Base-by-base conservation (phyloP, 2,329 filamentous ascomycete species). In the Gnomoniopsis sp. region DNA sequence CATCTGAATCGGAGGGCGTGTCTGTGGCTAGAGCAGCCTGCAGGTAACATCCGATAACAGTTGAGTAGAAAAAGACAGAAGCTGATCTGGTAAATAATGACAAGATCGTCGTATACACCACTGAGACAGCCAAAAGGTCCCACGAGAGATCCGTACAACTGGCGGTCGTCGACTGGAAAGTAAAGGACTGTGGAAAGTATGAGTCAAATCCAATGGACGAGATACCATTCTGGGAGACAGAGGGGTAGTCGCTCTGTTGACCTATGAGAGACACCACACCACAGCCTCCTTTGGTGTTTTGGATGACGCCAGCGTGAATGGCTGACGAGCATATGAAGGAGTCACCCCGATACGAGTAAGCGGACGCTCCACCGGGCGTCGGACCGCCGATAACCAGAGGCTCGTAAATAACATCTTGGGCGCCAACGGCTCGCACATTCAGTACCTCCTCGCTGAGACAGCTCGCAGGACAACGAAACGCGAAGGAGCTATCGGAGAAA, bases 161-260 rank as follows among this genome's bases (percentile, higher is more conserved):
- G 1, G 86, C 78, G 33, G 34, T 30, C 1, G 59, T 57, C 23
- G 79, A 77, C 6, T 85, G 69, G 65, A 92, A 89, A 36, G 81
- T 81, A 70, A 88, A 91, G 0, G 88, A 84, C 55, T 85, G 85
- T 1, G 88, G 88, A 66, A 92, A 92, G 41, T 84, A 86, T 0
- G 87, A 88, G 51, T 87, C 81, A 66, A 92, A 91, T 2, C 71
- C 77, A 55, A 85, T 79, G 30, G 86, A 89, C 23, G 74, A 72
- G 59, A 92, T 87, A 14, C 84, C 85, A 64, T 88, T 75, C 7
- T 48, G 59, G 3, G 47, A 48, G 38, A 61, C 74, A 75, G 56
- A 81, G 78, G 30, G 81, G 81, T 52, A 61, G 38, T 51, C 34
- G 15, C 41, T 55, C 51, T 52, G 59, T 36, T 61, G 55, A 26